These are phyloP conservation scores for Sisymbrium altissimum DNA, from an alignment of 345 rosid genomes.

Conservation along the genomic window DNA sequence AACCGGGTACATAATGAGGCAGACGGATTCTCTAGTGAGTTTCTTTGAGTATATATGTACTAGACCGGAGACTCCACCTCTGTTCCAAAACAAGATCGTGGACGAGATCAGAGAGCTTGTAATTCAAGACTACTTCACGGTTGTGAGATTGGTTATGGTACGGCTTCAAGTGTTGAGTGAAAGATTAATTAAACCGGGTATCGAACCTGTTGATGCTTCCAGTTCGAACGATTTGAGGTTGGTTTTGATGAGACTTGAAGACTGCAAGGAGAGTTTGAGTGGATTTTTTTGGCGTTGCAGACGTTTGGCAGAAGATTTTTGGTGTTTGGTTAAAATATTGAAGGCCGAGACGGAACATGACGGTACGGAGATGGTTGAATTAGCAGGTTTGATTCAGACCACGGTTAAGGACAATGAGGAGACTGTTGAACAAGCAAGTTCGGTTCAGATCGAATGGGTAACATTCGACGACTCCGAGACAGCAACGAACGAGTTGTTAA, in stretches of 20 bases:
- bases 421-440: constrained; percentile 2
- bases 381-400: background rate
- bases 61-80: constrained; percentile 41
- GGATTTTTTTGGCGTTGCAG: constrained; percentile 29
- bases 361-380: background rate
- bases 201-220: constrained; percentile 43
- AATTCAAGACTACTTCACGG: constrained; percentile 52
- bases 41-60: constrained; percentile 54
- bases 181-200: constrained; percentile 47
- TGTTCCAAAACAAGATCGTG: constrained; percentile 41
- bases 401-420: constrained; percentile 1
- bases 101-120: constrained; percentile 46
- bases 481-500: background rate
- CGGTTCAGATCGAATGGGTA: constrained; percentile 21
- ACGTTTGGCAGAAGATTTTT: constrained; percentile 44
- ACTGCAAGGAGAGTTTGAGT: constrained; percentile 41
- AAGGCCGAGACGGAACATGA: constrained; percentile 18
- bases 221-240: constrained; percentile 45
- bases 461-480: constrained; percentile 18
- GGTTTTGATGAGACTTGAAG: constrained; percentile 50
- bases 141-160: constrained; percentile 40
- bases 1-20: constrained; percentile 50
- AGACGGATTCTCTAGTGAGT: constrained; percentile 48
- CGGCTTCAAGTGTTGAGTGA: constrained; percentile 54
- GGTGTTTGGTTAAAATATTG: constrained; percentile 46